Conservation (phyloP, 2,329 filamentous ascomycete species). For the Botrytis byssoidea region DNA sequence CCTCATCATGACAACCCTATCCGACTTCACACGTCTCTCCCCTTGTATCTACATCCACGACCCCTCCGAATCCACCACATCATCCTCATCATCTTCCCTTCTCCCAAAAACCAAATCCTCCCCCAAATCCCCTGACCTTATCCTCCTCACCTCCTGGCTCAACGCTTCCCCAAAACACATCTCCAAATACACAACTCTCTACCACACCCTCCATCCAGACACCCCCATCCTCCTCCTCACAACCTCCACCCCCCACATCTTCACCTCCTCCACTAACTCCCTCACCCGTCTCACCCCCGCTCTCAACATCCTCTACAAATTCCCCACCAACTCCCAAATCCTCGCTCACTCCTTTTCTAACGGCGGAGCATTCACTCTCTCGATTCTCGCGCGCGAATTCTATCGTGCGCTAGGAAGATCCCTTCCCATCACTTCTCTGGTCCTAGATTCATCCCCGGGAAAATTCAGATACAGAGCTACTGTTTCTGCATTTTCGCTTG, state of each 20-base stretch:
- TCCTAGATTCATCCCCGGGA: background rate
- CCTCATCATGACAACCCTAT: background rate
- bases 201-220: constrained; percentile 44
- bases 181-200: constrained; percentile 48
- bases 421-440: background rate
- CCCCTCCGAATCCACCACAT: constrained; percentile 43
- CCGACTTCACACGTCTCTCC: background rate
- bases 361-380: constrained; percentile 33
- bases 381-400: background rate
- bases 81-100: background rate
- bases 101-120: background rate
- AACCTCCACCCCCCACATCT: constrained; percentile 42
- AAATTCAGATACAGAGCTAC: background rate
- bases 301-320: background rate
- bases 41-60: constrained; percentile 36
- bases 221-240: constrained; percentile 51
- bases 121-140: constrained; percentile 39
- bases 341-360: constrained; percentile 52
- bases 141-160: constrained; percentile 51
- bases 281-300: background rate
- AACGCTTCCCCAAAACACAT: constrained; percentile 45
- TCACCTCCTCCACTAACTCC: background rate
- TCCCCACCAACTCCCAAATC: constrained; percentile 23
- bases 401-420: background rate
- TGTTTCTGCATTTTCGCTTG: background rate